Conservation (phyloP, 2,329 filamentous ascomycete species). For the Claviceps africana region DNA sequence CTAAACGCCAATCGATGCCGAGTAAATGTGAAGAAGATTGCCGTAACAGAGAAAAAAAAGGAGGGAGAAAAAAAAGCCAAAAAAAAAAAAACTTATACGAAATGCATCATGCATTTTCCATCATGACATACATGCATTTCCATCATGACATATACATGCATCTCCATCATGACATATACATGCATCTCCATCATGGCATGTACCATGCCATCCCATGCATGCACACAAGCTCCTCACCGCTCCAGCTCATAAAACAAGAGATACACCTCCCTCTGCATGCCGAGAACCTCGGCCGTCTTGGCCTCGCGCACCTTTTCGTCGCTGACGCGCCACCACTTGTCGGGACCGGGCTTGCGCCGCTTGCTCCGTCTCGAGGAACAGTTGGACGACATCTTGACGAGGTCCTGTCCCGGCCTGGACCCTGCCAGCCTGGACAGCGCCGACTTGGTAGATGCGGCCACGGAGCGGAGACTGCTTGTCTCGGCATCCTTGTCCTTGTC, state of each 20-base stretch:
- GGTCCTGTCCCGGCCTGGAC: constrained; percentile 17
- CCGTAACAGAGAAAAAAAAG: too few species aligned
- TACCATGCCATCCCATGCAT: neutral
- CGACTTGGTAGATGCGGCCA: constrained; percentile 42
- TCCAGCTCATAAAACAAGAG: constrained; percentile 91
- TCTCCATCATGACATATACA: too few species aligned
- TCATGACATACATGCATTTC: too few species aligned
- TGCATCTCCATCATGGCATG: too few species aligned
- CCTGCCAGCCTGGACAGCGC: constrained; percentile 35
- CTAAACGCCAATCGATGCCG: too few species aligned
- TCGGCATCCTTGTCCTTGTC: constrained; percentile 31
- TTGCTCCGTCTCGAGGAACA: constrained; percentile 25
- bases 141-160: too few species aligned
- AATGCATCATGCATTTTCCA: too few species aligned
- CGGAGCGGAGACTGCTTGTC: constrained; percentile 38
- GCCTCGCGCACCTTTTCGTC: constrained; percentile 94
- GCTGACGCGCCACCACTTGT: constrained; percentile 93
- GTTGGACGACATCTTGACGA: constrained; percentile 10
- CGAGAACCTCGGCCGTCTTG: constrained; percentile 78
- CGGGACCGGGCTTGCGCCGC: constrained; percentile 43
- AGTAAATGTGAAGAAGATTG: too few species aligned
- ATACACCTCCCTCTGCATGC: constrained; percentile 94
- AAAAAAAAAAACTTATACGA: too few species aligned
- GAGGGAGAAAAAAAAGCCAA: too few species aligned
- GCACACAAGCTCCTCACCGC: constrained; percentile 18